Base-by-base conservation (phyloP, 2,329 filamentous ascomycete genomes). In the Penicillium crustosum region DNA sequence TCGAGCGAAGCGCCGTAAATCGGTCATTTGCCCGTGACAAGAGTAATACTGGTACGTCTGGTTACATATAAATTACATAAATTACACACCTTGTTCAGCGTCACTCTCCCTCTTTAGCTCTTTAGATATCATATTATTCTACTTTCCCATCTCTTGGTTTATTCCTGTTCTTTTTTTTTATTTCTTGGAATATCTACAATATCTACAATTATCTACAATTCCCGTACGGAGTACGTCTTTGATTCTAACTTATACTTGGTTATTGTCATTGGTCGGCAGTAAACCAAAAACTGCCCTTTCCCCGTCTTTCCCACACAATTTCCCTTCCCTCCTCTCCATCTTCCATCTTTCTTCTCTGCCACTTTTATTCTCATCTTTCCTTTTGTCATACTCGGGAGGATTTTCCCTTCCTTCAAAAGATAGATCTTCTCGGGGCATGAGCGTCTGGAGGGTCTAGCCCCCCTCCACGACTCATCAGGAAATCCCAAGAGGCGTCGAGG, bases 391-490 rank as follows among this genome's bases (percentile, higher is more conserved):
- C 45, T 12, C 23, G 41, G 33, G 49, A 23, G 38, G 39, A 55
- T 41, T 29, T 36, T 31, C 23, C 47, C 51, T 52, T 57, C 45
- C 52, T 52, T 57, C 54, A 44, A 57, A 33, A 43, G 52, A 63
- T 58, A 57, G 55, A 58, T 48, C 38, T 47, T 57, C 39, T 61
- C 62, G 63, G 68, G 66, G 66, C 66, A 70, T 70, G 69, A 70
- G 68, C 62, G 65, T 66, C 60, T 62, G 65, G 68, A 70, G 66
- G 68, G 69, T 70, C 68, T 71, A 68, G 64, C 66, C 68, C 65
- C 65, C 65, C 60, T 60, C 61, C 50, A 60, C 59, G 61, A 61
- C 59, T 49, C 33, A 53, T 50, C 36, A 47, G 51, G 49, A 36
- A 44, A 42, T 31, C 33, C 38, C 25, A 52, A 51, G 50, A 47